Conservation (phyloP, 768 basidiomycete genomes). For the Paxillus involutus region DNA sequence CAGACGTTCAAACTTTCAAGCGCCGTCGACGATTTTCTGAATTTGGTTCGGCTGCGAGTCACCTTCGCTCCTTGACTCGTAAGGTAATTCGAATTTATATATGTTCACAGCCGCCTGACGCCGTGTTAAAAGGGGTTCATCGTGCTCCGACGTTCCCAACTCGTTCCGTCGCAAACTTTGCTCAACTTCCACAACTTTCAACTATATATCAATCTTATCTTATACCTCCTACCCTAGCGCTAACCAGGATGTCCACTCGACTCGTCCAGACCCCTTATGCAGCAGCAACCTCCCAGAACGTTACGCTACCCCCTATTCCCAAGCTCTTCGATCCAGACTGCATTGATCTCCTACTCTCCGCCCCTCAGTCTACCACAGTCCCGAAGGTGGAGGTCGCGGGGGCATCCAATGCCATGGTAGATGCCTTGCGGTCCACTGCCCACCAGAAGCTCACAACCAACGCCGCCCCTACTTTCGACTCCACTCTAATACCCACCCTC, state of each 20-base stretch:
- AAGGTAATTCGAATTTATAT: no score
- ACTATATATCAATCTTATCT: no score
- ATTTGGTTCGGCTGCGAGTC: no score
- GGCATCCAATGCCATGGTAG: slow-evolving; percentile 50
- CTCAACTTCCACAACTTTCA: no score
- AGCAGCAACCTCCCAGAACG: slow-evolving; percentile 37
- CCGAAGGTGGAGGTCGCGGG: neutral
- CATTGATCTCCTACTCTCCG: slow-evolving; percentile 56
- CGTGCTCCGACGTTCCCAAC: no score
- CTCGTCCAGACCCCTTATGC: neutral
- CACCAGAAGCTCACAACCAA: slow-evolving; percentile 53
- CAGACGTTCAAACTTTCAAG: no score
- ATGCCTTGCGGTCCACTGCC: slow-evolving; percentile 43
- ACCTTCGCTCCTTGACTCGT: no score
- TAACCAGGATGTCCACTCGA: neutral
- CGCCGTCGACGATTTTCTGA: no score
- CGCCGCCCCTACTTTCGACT: slow-evolving; percentile 46
- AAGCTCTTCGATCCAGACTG: slow-evolving; percentile 59
- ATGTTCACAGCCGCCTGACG: no score
- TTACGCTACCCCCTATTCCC: slow-evolving; percentile 54
- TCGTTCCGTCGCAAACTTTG: neutral
- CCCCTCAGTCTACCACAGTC: neutral
- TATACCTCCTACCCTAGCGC: neutral
- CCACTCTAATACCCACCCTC: slow-evolving; percentile 51
- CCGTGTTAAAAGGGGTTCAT: no score